phyloP scores from a whole-genome alignment of 1,139 yeast species.

The Maudiozyma humilis region DNA sequence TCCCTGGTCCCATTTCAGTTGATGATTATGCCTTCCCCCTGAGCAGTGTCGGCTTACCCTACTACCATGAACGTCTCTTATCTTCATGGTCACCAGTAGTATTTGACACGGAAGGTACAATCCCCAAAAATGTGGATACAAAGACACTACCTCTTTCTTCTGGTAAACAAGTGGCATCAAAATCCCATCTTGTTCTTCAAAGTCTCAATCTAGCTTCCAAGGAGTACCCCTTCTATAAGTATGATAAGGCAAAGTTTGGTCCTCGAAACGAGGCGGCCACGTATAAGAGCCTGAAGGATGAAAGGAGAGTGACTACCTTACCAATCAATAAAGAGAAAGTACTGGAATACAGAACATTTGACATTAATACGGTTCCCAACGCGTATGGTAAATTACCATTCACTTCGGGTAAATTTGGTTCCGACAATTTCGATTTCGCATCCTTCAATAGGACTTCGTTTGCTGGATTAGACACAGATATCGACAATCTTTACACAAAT shows the following conservation, averaged over 20 bases:
- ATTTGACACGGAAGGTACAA: conserved; percentile 46
- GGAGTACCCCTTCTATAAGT: conserved; percentile 29
- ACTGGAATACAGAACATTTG: conserved; percentile 22
- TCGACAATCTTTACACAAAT: conserved; percentile 75
- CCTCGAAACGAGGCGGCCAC: conserved; percentile 41
- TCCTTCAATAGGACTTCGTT: conserved; percentile 66
- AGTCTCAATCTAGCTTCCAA: conserved; percentile 10
- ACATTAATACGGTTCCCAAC: conserved; percentile 46
- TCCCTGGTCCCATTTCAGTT: conserved; percentile 34
- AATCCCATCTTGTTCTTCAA: conserved; percentile 7
- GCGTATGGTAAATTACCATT: conserved; percentile 71
- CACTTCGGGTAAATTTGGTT: conserved; percentile 83
- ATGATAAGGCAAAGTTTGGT: conserved; percentile 50
- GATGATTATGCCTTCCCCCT: conserved; percentile 49
- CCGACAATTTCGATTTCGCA: conserved; percentile 86
- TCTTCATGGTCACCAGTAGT: conserved; percentile 70
- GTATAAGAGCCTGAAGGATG: conserved; percentile 60
- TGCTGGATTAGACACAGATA: conserved; percentile 86
- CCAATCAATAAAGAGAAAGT: conserved; percentile 15
- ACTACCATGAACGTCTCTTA: conserved; percentile 65
- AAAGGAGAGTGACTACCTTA: conserved; percentile 32
- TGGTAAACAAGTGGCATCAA: conserved; percentile 5
- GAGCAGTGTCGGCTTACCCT: conserved; percentile 76
- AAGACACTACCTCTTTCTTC: conserved; percentile 9
- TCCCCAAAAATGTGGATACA: conserved; percentile 36